These are phyloP conservation scores for Periconia digitata DNA, from an alignment of 2,329 filamentous ascomycete genomes.

Conservation along the genomic window DNA sequence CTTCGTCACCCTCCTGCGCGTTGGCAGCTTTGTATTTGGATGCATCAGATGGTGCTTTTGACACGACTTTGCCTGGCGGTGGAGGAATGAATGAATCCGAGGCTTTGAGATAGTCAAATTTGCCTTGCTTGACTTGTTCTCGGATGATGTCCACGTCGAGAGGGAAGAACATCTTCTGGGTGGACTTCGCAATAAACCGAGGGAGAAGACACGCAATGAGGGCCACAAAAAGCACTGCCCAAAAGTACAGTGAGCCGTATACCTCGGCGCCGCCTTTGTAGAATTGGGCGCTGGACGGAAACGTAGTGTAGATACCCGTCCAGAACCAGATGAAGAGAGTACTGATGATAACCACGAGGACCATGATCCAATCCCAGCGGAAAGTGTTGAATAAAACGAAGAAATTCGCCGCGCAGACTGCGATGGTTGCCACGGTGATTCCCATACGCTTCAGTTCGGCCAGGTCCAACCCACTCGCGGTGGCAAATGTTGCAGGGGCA, in stretches of 20 bases:
- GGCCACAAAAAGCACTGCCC: slow-evolving; percentile 78
- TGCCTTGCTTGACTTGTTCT: slow-evolving; percentile 82
- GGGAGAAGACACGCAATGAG: slow-evolving; percentile 83
- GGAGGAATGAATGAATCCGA: slow-evolving; percentile 54
- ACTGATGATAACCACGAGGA: slow-evolving; percentile 79
- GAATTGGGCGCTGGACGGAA: slow-evolving; percentile 62
- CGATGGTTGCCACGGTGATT: slow-evolving; percentile 80
- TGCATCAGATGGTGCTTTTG: slow-evolving; percentile 61
- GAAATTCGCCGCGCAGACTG: slow-evolving; percentile 84
- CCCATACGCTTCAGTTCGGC: slow-evolving; percentile 83
- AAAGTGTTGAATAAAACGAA: slow-evolving; percentile 97
- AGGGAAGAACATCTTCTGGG: slow-evolving; percentile 93
- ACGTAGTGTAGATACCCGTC: slow-evolving; percentile 83
- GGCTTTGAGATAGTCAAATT: slow-evolving; percentile 73
- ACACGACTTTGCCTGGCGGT: slow-evolving; percentile 47
- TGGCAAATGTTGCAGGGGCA: slow-evolving; percentile 66
- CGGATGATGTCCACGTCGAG: slow-evolving; percentile 93
- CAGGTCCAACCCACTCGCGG: slow-evolving; percentile 72
- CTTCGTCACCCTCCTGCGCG: slow-evolving; percentile 69
- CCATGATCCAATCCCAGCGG: slow-evolving; percentile 96
- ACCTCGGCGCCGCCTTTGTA: slow-evolving; percentile 78
- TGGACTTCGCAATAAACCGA: slow-evolving; percentile 79
- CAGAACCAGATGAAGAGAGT: slow-evolving; percentile 90
- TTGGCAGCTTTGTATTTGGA: slow-evolving; percentile 45
- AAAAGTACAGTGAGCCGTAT: slow-evolving; percentile 81